Evolutionary conservation across 106 monocot genomes (phyloP), one percentile per base, ranked within the genome.

Genomic region (Dactylorhiza incarnata): DNA sequence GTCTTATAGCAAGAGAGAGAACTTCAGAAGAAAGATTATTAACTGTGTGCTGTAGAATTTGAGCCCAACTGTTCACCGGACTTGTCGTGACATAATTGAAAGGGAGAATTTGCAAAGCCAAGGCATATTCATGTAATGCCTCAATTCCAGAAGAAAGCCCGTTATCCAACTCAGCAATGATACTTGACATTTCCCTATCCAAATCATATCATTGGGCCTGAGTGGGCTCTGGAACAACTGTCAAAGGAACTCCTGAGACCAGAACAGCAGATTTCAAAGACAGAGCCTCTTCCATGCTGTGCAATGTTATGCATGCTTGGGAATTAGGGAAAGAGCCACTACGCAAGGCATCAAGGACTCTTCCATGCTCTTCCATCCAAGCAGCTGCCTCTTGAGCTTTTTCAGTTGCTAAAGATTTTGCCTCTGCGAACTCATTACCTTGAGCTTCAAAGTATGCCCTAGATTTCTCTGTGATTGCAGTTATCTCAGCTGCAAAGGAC

Each of bases 181-280:
- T 66, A 45, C 70, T 83, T 73, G 80, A 85, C 80, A 99, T 76
- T 73, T 99, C 94, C 65, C 74, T 88, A 81, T 99, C 99, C 81
- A 99, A 79, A 74, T 99, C 99, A 85, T 62, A 79, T 76, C 91
- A 91, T 45, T 91, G 99, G 20, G 78, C 84, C 76, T 86, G 93
- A 76, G 91, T 92, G 26, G 99, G 94, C 71, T 99, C 99, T 68
- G 99, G 99, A 54, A 99, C 94, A 82, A 99, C 74, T 59, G 99
- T 84, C n/a, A 99, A 82, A 75, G 99, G 99, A 63, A 99, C 88
- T 59, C 89, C 89, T 23, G 91, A 91, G 5, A 73, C 76, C 26
- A 85, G 55, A 84, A 99, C 94, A 80, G 97, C 81, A 72, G 94
- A 83, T 51, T 45, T 85, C 77, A 99, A 83, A 82, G 93, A 93